Evolutionary conservation across 768 basidiomycete genomes (phyloP).

Genomic region (Agrocybe chaxingu): DNA sequence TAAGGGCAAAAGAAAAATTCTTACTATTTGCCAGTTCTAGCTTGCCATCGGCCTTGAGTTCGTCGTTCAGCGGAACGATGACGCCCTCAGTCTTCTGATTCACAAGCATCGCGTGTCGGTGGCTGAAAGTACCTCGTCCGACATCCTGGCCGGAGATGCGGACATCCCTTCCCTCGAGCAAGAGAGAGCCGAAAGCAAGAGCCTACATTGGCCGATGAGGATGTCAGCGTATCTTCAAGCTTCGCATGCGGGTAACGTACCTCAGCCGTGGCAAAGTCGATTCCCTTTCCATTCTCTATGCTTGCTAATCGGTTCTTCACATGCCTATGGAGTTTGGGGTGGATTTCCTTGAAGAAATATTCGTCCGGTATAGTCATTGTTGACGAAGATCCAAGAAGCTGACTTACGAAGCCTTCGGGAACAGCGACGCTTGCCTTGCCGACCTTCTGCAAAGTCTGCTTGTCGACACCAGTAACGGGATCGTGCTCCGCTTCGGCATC

Average conservation of each 20-base stretch:
- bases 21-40: constrained; percentile 86
- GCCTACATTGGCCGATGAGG: constrained; percentile 44
- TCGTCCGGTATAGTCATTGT: no score
- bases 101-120: constrained; percentile 89
- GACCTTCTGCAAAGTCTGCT: constrained; percentile 48
- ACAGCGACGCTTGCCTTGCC: constrained; percentile 67
- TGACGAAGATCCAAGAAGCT: background rate
- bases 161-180: constrained; percentile 79
- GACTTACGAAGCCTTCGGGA: constrained; percentile 62
- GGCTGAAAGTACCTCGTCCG: constrained; percentile 87
- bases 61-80: constrained; percentile 77
- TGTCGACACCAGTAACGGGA: constrained; percentile 68
- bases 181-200: constrained; percentile 82
- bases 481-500: constrained; percentile 45
- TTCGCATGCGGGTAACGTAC: constrained; percentile 29
- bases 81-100: constrained; percentile 82
- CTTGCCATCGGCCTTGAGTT: constrained; percentile 56
- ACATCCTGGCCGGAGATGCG: constrained; percentile 94
- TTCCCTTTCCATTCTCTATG: constrained; percentile 61
- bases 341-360: constrained; percentile 56
- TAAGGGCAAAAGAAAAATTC: constrained; percentile 15
- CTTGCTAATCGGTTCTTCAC: constrained; percentile 73
- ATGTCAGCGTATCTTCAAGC: background rate
- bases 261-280: constrained; percentile 92
- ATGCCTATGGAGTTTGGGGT: constrained; percentile 74